phyloP scores from a whole-genome alignment of 805 yeast species.

The Lachancea cidri region DNA sequence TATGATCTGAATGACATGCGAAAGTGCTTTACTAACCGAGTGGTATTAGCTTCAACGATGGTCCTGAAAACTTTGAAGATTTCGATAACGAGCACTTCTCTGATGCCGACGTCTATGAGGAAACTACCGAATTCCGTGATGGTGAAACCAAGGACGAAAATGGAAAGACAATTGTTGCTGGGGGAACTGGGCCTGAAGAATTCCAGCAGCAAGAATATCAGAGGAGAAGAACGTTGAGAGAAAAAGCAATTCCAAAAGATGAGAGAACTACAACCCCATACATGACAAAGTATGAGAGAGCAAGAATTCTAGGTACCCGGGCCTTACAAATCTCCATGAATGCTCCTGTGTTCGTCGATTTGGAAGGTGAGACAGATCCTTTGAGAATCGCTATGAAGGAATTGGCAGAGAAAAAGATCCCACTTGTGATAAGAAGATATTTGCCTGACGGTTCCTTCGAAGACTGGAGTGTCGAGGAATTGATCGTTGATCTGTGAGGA shows the following conservation, averaged over 20 bases:
- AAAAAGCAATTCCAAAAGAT: slow-evolving; percentile 84
- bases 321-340: slow-evolving; percentile 97
- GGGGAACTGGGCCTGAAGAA: slow-evolving; percentile 57
- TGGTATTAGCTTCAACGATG: slow-evolving; percentile 53
- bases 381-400: slow-evolving; percentile 97
- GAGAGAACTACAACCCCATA: slow-evolving; percentile 94
- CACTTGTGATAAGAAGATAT: slow-evolving; percentile 90
- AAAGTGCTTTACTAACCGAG: not conserved
- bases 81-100: slow-evolving; percentile 83
- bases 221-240: slow-evolving; percentile 62
- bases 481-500: slow-evolving; percentile 71
- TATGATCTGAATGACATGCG: not conserved
- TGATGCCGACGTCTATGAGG: slow-evolving; percentile 54
- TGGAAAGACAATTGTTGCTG: slow-evolving; percentile 66
- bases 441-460: slow-evolving; percentile 95
- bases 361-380: slow-evolving; percentile 99
- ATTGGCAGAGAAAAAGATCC: slow-evolving; percentile 88
- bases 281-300: slow-evolving; percentile 98
- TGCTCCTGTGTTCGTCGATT: slow-evolving; percentile 96
- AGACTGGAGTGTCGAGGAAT: slow-evolving; percentile 99
- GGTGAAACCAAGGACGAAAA: slow-evolving; percentile 45
- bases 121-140: slow-evolving; percentile 29
- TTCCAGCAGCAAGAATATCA: slow-evolving; percentile 31
- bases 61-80: slow-evolving; percentile 66
- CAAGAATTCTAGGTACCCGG: slow-evolving; percentile 94